Evolutionary conservation across 2,329 filamentous ascomycete species (phyloP).

Genomic region (Exophiala phaeomuriformis): DNA sequence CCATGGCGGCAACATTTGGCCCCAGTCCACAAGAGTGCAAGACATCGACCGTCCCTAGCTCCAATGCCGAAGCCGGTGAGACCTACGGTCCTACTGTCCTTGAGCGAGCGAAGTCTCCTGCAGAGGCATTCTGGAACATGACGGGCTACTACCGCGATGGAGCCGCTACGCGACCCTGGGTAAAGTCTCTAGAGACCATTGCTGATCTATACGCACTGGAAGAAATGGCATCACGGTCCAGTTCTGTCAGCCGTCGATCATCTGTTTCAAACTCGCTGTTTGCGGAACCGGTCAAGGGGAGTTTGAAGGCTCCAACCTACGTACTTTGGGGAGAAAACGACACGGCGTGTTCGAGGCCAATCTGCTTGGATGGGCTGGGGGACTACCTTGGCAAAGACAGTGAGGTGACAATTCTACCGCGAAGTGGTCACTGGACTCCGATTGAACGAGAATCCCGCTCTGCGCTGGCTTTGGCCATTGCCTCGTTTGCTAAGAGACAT

Average conservation of each 20-base stretch:
- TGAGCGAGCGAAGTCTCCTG: constrained; percentile 33
- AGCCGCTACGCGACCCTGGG: constrained; percentile 41
- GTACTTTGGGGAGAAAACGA: constrained; percentile 50
- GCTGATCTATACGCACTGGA: constrained; percentile 42
- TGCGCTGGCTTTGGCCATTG: constrained; percentile 35
- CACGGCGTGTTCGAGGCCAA: constrained; percentile 42
- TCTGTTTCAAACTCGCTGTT: constrained; percentile 33
- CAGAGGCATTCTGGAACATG: constrained; percentile 44
- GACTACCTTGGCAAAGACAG: constrained; percentile 46
- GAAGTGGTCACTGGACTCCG: constrained; percentile 49
- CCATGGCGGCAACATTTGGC: constrained; percentile 46
- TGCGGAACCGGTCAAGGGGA: constrained; percentile 39
- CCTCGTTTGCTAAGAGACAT: constrained; percentile 14
- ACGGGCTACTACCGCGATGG: constrained; percentile 50
- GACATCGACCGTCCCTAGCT: constrained; percentile 25
- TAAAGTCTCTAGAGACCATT: constrained; percentile 46
- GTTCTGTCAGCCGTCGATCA: constrained; percentile 21
- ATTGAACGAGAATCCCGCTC: constrained; percentile 40
- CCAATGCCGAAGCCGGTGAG: constrained; percentile 21
- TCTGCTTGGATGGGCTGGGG: constrained; percentile 47
- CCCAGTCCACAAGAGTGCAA: constrained; percentile 43
- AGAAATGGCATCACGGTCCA: constrained; percentile 20
- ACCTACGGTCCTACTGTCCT: constrained; percentile 39
- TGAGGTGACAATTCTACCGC: constrained; percentile 45
- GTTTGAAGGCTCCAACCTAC: constrained; percentile 47